Evolutionary conservation across 2,329 filamentous ascomycete genomes (phyloP), one percentile per base, ranked within the genome.

Genomic region (Cadophora sp.): DNA sequence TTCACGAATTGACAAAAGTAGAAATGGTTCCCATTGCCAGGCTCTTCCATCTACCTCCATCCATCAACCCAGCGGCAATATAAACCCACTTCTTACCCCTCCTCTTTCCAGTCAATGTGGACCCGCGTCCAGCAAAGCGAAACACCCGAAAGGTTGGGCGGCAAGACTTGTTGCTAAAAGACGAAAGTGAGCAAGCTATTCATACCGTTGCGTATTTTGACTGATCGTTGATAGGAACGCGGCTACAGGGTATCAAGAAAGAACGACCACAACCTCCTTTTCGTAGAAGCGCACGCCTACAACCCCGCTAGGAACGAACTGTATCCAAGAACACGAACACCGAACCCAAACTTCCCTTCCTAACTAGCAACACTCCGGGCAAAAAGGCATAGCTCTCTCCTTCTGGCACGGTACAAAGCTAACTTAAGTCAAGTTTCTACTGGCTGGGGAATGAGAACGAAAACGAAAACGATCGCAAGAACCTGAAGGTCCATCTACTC

Each of bases 181-280:
- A 64, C 70, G 16, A 68, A 70, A 40, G 71, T 65, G 69, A 73
- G 66, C 51, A 56, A 31, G 26, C 51, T 46, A 72, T 71, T 65
- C 62, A 67, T 34, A 55, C 64, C 56, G 12, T 66, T 58, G 63
- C 61, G 50, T 73, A 64, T 65, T 69, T 69, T 71, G 58, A 70
- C 69, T 74, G 60, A 74, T n/a, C n/a, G n/a, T 72, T 70, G 43
- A 72, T 71, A 75, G 66, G 59, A 62, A 43, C 62, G 63, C 67
- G 68, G 66, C 69, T 67, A 70, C 68, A 73, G 69, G 73, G 68
- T 66, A 73, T 73, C 65, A 70, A 69, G 69, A 74, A 71, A 65
- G 67, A 68, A 69, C 66, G 50, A 66, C 64, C 66, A 69, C 68
- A 71, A 64, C 58, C 53, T 56, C 51, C 62, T 68, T 43, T 67